Percentiles rank a stretch among this genome's conserved stretches.
phyloP scores from a whole-genome alignment of 1,284 basidiomycete genomes.

The Rhodofomes roseus region DNA sequence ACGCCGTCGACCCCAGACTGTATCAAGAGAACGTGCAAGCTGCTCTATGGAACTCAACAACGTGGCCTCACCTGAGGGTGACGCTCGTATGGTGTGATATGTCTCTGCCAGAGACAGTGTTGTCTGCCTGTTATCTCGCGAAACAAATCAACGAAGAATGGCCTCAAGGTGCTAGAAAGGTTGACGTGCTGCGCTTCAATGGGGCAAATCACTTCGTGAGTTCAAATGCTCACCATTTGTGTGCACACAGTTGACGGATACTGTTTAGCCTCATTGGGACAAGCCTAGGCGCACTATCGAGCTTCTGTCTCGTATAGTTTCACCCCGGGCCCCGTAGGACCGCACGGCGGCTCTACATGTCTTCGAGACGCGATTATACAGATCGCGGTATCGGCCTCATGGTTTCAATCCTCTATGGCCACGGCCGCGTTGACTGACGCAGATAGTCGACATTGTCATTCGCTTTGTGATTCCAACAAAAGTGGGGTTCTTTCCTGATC shows the following conservation, averaged over 20 bases:
- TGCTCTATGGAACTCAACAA: not conserved
- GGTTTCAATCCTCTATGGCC: too few species aligned
- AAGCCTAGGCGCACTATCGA: not conserved
- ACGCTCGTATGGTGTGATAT: conserved; percentile 14
- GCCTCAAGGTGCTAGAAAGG: not conserved
- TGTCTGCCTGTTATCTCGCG: conserved; percentile 11
- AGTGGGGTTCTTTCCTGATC: too few species aligned
- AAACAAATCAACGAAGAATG: conserved; percentile 1
- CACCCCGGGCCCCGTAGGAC: too few species aligned
- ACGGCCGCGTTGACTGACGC: too few species aligned
- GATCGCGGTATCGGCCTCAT: too few species aligned
- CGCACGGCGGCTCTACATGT: too few species aligned
- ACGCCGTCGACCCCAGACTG: not conserved
- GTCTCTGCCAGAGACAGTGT: conserved; percentile 10
- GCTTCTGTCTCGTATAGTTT: not conserved
- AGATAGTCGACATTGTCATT: too few species aligned
- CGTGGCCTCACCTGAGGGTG: conserved; percentile 8
- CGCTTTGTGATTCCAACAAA: too few species aligned
- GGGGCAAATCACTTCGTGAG: conserved; percentile 18
- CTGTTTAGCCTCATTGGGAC: not conserved
- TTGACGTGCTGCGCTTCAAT: conserved; percentile 3
- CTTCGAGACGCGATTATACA: too few species aligned
- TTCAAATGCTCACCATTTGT: not conserved
- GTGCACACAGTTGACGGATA: not conserved
- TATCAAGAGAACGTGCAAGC: conserved; percentile 2